A percentile compares a stretch with the other conserved stretches of the same genome.
Conservation (phyloP, 495 filamentous ascomycete genomes). For the Cladorrhinum samala region DNA sequence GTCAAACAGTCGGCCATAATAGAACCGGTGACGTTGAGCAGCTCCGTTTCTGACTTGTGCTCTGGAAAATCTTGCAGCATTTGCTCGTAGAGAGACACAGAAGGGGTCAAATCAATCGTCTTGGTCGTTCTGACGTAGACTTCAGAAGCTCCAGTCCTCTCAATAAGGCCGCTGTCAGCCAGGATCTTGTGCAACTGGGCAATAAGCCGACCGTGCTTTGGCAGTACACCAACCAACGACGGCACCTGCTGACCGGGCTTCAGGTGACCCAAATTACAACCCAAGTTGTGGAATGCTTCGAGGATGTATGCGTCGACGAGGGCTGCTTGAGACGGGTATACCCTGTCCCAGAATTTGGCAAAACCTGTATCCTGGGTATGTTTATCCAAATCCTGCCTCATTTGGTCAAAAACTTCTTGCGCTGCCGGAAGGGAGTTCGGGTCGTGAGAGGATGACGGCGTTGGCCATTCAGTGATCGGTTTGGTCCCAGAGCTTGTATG, state of each 20-base stretch:
- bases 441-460: too few species aligned
- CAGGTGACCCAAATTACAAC: constrained; percentile 17
- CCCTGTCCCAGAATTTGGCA: constrained; percentile 26
- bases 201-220: constrained; percentile 25
- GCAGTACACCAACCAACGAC: constrained; percentile 7
- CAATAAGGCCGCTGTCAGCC: constrained; percentile 12
- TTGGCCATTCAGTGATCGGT: too few species aligned
- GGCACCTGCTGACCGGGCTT: constrained; percentile 19
- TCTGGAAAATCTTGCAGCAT: neutral
- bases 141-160: neutral
- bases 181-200: constrained; percentile 29
- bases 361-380: too few species aligned
- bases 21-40: constrained; percentile 8
- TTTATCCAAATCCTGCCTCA: too few species aligned
- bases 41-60: constrained; percentile 2
- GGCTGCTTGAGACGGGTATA: constrained; percentile 29
- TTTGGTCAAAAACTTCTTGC: too few species aligned
- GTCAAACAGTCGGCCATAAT: constrained; percentile 12
- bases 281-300: constrained; percentile 35
- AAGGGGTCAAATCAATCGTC: neutral
- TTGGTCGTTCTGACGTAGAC: neutral
- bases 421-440: too few species aligned
- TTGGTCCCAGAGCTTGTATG: too few species aligned
- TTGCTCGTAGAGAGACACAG: neutral
- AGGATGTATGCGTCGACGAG: constrained; percentile 37